Evolutionary conservation across 768 basidiomycete genomes (phyloP), one percentile per base, ranked within the genome.

Genomic region (Russula emetica): DNA sequence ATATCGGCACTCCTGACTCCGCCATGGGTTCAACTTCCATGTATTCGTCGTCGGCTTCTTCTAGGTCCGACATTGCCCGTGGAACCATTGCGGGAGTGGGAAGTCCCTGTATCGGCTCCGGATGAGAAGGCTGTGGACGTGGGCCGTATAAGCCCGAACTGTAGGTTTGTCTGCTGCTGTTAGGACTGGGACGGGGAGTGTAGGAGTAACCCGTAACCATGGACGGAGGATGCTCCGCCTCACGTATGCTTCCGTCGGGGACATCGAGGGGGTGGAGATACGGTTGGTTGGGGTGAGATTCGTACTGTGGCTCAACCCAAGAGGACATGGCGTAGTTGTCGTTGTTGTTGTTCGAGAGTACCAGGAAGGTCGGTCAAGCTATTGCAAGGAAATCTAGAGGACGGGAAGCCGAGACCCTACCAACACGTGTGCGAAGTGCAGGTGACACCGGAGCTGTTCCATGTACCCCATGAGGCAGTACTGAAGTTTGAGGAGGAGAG

Each of bases 391-490:
- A 60, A 38, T 60, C 32, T 42, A 18, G 55, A 55, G 56, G 26
- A 45, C 22, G 49, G 24, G n/a, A 57, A 36, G 40, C 32, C 30
- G 45, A 47, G 47, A 64, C 32, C 42, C 58, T 20, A 32, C 57
- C 30, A 55, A 64, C 64, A 65, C 64, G 64, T 65, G 64, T 65
- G 34, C 40, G 42, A 57, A 55, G 60, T n/a, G 32, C 64, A 65
- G 64, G 55, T 61, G 59, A 61, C 63, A 38, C 38, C 16, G 38
- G 38, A 53, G 18, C 22, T 34, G 40, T 45, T 62, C 55, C 61
- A 49, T 45, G 40, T 55, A 50, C 47, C 58, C 63, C 63, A 65
- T 61, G 64, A 61, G 64, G 64, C 64, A 56, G 51, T 7, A 16
- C n/a, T 28, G 26, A 7, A 26, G 57, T 34, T 38, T 20, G 18